Percentiles rank a stretch among this genome's conserved stretches.
These are phyloP conservation scores for Vitis rupestris DNA, from an alignment of 164 flowering plant species.

Conservation along the genomic window DNA sequence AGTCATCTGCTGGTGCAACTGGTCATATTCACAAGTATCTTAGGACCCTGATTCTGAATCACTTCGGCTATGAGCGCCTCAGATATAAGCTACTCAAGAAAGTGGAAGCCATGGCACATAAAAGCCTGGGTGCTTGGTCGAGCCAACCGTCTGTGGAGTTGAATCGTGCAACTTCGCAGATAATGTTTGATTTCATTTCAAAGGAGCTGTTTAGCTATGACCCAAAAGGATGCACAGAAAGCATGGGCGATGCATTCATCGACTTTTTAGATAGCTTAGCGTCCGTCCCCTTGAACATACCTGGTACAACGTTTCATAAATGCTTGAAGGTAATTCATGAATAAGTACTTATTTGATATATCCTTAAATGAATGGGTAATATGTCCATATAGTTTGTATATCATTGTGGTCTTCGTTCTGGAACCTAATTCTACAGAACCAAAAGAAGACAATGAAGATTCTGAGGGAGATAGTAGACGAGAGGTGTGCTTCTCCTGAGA, in stretches of 20 bases:
- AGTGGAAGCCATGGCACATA: constrained; percentile 3
- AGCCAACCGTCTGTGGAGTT: constrained; percentile 15
- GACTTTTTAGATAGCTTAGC: no score
- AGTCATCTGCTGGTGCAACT: no score
- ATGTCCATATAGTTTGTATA: constrained; percentile 15
- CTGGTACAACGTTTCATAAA: no score
- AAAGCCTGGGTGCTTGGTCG: constrained; percentile 2
- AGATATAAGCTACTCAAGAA: no score
- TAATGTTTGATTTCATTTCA: constrained; percentile 8
- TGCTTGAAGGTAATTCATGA: constrained; percentile 3
- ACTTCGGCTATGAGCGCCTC: no score
- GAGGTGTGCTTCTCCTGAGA: no score
- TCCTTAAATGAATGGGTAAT: constrained; percentile 5
- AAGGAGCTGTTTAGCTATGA: constrained; percentile 1
- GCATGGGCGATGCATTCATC: no score
- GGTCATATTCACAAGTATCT: no score
- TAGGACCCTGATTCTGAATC: no score
- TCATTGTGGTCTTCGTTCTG: constrained; percentile 14
- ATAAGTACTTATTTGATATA: constrained; percentile 19
- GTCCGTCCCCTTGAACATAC: no score
- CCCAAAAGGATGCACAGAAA: no score
- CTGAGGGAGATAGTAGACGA: constrained; percentile 5
- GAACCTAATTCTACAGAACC: constrained; percentile 20
- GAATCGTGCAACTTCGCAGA: constrained; percentile 11
- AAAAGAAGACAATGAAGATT: constrained; percentile 11